A percentile compares a stretch with the other conserved stretches of the same genome.
Conservation (phyloP, 805 yeast genomes). For the Cyberlindnera misumaiensis region DNA sequence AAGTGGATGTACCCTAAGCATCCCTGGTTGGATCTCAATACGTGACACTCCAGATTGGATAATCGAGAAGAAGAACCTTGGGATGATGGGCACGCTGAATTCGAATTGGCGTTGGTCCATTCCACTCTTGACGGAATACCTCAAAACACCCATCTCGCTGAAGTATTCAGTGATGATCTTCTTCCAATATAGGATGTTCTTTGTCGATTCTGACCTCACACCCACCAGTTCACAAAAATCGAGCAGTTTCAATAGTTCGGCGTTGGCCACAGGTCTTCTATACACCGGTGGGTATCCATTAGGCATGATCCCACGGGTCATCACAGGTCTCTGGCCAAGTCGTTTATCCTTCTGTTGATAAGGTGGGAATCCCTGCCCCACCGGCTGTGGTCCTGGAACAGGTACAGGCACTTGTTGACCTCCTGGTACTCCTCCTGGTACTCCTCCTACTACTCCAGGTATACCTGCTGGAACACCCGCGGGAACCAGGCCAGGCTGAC, state of each 20-base stretch:
- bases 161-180: slow-evolving; percentile 43
- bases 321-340: slow-evolving; percentile 1
- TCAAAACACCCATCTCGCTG: slow-evolving; percentile 41
- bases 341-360: too few relatives aligned
- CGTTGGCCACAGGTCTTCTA: slow-evolving; percentile 37
- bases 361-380: too few relatives aligned
- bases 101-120: slow-evolving; percentile 53
- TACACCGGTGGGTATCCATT: slow-evolving; percentile 5
- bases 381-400: too few relatives aligned
- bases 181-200: slow-evolving; percentile 44
- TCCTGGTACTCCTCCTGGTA: neutral
- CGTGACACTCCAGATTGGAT: slow-evolving; percentile 44
- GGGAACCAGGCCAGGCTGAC: neutral
- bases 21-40: slow-evolving; percentile 44
- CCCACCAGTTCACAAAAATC: slow-evolving; percentile 43
- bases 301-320: slow-evolving; percentile 4
- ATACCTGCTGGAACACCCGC: too few relatives aligned
- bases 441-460: neutral
- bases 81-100: slow-evolving; percentile 56
- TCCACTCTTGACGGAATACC: slow-evolving; percentile 39
- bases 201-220: slow-evolving; percentile 34
- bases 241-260: slow-evolving; percentile 43
- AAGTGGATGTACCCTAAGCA: slow-evolving; percentile 44
- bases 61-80: slow-evolving; percentile 49
- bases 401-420: neutral